Evolutionary conservation across 352 stramenopile genomes (phyloP).

Genomic region (Pythium plurisporium): DNA sequence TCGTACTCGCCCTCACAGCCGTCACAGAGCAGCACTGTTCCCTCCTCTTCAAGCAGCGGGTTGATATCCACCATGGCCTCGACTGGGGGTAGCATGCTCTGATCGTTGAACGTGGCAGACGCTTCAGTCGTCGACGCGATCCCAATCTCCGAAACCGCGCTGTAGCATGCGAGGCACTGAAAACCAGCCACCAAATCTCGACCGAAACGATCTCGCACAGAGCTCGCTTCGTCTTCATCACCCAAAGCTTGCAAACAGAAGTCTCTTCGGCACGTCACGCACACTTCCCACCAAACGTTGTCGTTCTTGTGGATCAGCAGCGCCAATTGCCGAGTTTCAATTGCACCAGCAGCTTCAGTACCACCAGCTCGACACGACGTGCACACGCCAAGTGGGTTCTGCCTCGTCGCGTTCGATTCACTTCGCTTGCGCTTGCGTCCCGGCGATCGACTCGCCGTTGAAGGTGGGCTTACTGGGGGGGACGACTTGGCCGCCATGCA

Average conservation of each 20-base stretch:
- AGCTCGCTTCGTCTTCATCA: conserved; percentile 7
- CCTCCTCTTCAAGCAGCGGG: conserved; percentile 11
- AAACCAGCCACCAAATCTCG: conserved; percentile 1
- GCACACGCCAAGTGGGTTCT: too few relatives aligned
- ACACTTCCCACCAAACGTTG: conserved; percentile 17
- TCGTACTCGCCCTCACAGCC: conserved; percentile 64
- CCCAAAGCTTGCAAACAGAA: conserved; percentile 23
- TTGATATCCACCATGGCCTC: neutral
- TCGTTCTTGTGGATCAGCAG: conserved; percentile 27
- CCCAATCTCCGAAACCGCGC: too few relatives aligned
- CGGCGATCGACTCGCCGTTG: neutral
- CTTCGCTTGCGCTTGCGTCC: conserved; percentile 19
- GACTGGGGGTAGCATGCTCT: neutral
- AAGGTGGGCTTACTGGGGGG: too few relatives aligned
- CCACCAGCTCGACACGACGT: neutral
- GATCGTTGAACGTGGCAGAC: neutral
- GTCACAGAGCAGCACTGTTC: conserved; percentile 55
- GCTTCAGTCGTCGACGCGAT: neutral
- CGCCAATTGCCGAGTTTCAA: conserved; percentile 39
- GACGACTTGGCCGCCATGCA: too few relatives aligned
- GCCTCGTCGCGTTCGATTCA: too few relatives aligned
- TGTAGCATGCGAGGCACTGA: conserved; percentile 9
- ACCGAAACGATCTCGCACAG: conserved; percentile 3
- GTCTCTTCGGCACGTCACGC: conserved; percentile 6
- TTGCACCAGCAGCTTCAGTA: conserved; percentile 10